A percentile compares a stretch with the other conserved stretches of the same genome.
Conservation (phyloP, 768 basidiomycete genomes). For the Lentinula sp. region DNA sequence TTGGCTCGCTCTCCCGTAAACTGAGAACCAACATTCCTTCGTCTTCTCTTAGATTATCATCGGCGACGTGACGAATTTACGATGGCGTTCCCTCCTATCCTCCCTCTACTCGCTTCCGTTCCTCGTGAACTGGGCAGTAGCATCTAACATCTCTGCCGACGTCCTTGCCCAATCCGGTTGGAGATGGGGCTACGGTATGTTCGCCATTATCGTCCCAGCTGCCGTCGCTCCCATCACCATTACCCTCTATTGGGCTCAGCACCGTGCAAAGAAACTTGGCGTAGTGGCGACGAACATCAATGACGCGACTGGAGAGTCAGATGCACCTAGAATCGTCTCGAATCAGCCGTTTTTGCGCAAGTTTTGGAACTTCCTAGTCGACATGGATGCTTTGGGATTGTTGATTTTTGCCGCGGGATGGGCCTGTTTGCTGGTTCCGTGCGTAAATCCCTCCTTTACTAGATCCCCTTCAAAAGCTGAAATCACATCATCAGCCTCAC, state of each 20-base stretch:
- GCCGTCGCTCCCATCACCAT: slow-evolving; percentile 27
- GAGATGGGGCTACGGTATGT: slow-evolving; percentile 37
- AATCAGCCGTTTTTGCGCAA: neutral
- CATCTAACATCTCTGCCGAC: slow-evolving; percentile 29
- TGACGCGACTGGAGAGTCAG: neutral
- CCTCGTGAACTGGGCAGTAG: slow-evolving; percentile 37
- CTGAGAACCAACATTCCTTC: slow-evolving; percentile 21
- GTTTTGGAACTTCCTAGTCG: slow-evolving; percentile 6
- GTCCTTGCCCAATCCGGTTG: slow-evolving; percentile 24
- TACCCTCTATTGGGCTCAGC: slow-evolving; percentile 29
- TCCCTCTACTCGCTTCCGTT: slow-evolving; percentile 33
- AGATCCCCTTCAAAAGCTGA: neutral
- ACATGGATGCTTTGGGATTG: slow-evolving; percentile 27
- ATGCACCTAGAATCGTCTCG: neutral
- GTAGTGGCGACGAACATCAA: slow-evolving; percentile 9
- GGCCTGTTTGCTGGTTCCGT: slow-evolving; percentile 27
- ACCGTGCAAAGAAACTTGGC: slow-evolving; percentile 22
- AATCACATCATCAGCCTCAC: neutral
- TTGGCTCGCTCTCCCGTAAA: neutral
- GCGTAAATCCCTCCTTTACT: slow-evolving; percentile 16
- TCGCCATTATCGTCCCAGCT: slow-evolving; percentile 27
- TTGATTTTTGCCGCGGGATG: slow-evolving; percentile 23
- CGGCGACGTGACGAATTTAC: slow-evolving; percentile 30
- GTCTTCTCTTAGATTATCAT: slow-evolving; percentile 35
- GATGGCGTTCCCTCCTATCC: slow-evolving; percentile 30